Conservation (phyloP, 116 monocot species). For the Phalaenopsis hybrid region DNA sequence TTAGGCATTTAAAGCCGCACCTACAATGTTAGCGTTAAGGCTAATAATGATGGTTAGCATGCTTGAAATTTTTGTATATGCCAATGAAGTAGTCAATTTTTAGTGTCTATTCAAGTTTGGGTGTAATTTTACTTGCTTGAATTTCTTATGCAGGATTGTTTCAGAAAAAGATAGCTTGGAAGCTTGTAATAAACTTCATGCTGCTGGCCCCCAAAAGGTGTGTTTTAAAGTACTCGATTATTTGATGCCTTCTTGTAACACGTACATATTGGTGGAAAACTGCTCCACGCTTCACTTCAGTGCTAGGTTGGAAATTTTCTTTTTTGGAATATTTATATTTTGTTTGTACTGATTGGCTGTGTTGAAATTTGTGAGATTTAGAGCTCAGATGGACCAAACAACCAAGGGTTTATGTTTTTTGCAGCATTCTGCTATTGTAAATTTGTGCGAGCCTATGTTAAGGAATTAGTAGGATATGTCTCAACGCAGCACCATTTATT, state of each 20-base stretch:
- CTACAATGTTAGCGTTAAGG: too few species aligned
- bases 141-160: constrained; percentile 39
- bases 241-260: not conserved
- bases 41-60: too few species aligned
- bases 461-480: not conserved
- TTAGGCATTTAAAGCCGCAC: too few species aligned
- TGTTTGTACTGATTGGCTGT: not conserved
- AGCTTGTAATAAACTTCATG: constrained; percentile 95
- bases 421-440: not conserved
- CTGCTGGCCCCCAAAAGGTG: constrained; percentile 84
- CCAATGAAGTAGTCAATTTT: not conserved
- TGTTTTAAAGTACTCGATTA: not conserved
- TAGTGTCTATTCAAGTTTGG: not conserved
- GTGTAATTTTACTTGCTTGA: not conserved
- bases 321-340: not conserved
- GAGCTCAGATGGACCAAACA: not conserved
- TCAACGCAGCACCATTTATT: not conserved
- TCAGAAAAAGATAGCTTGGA: constrained; percentile 74
- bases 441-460: not conserved
- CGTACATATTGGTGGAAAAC: not conserved
- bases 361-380: not conserved
- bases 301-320: not conserved
- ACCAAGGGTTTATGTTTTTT: not conserved
- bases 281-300: not conserved
- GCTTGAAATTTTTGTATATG: not conserved